phyloP scores from a whole-genome alignment of 176 grass and related monocot genomes.

The Pharus latifolius region DNA sequence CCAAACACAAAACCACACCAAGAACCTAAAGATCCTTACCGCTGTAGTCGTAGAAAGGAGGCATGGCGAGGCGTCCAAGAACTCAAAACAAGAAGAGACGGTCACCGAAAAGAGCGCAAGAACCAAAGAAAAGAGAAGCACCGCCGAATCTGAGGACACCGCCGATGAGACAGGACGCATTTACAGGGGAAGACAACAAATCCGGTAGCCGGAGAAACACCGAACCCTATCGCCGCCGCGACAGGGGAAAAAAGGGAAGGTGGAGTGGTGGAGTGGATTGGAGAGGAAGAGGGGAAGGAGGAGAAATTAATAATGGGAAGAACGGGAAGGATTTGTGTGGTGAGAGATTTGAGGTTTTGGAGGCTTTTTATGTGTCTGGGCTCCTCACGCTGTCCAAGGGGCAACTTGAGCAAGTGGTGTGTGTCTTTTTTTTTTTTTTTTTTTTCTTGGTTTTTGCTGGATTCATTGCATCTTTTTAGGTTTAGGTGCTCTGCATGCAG shows the following conservation, averaged over 20 bases:
- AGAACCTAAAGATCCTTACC: slow-evolving; percentile 10
- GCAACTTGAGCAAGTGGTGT: too few relatives aligned
- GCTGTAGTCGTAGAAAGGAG: slow-evolving; percentile 38
- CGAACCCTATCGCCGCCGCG: slow-evolving; percentile 31
- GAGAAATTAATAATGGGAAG: neutral
- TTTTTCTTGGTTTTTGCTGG: too few relatives aligned
- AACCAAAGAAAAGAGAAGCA: slow-evolving; percentile 9
- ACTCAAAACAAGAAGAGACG: neutral
- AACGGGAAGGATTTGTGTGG: neutral
- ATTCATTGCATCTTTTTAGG: too few relatives aligned
- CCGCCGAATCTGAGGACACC: neutral
- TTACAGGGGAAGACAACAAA: neutral
- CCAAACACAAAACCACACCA: neutral
- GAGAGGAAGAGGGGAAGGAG: neutral
- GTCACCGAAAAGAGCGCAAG: neutral
- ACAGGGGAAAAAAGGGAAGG: slow-evolving; percentile 32
- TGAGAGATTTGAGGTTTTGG: neutral
- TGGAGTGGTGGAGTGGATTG: too few relatives aligned
- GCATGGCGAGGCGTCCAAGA: slow-evolving; percentile 19
- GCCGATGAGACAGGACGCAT: slow-evolving; percentile 13
- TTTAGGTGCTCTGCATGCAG: too few relatives aligned
- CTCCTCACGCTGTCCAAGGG: too few relatives aligned
- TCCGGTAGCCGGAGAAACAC: neutral
- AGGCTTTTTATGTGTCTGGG: neutral
- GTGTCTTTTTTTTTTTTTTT: too few relatives aligned